Conservation (phyloP, 495 filamentous ascomycete species). For the Terfezia claveryi region DNA sequence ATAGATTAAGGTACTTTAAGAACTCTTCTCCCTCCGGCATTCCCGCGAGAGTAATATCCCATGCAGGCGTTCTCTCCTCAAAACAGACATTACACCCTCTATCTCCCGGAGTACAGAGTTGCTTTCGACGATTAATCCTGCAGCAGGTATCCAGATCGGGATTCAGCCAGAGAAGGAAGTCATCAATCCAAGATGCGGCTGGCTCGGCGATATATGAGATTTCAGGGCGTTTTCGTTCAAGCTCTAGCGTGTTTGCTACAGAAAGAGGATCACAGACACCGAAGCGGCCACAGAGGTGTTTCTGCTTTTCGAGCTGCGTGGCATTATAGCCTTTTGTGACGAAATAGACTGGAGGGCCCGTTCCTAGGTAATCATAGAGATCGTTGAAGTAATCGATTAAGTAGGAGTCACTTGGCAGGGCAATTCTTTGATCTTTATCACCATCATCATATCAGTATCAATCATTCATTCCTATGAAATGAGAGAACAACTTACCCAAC, state of each 20-base stretch:
- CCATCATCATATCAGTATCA: neutral
- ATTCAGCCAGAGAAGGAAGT: conserved; percentile 89
- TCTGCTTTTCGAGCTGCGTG: conserved; percentile 50
- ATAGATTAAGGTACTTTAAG: conserved; percentile 57
- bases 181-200: conserved; percentile 87
- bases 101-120: conserved; percentile 27
- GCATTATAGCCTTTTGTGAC: conserved; percentile 62
- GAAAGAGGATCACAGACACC: conserved; percentile 66
- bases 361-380: conserved; percentile 72
- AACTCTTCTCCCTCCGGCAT: conserved; percentile 91
- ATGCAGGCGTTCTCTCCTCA: conserved; percentile 44
- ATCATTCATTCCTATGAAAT: too few relatives aligned
- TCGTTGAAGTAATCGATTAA: conserved; percentile 89
- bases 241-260: conserved; percentile 68
- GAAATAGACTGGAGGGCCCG: conserved; percentile 89
- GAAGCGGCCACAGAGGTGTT: conserved; percentile 76
- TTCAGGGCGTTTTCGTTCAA: conserved; percentile 75
- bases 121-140: conserved; percentile 20
- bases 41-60: conserved; percentile 69
- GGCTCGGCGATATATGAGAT: conserved; percentile 82
- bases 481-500: conserved; percentile 22
- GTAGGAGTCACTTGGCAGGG: conserved; percentile 80
- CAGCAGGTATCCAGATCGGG: conserved; percentile 68
- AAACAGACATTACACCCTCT: conserved; percentile 43
- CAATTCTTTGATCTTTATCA: conserved; percentile 57